phyloP scores from a whole-genome alignment of 805 yeast species.

The Metschnikowia arizonensis region DNA sequence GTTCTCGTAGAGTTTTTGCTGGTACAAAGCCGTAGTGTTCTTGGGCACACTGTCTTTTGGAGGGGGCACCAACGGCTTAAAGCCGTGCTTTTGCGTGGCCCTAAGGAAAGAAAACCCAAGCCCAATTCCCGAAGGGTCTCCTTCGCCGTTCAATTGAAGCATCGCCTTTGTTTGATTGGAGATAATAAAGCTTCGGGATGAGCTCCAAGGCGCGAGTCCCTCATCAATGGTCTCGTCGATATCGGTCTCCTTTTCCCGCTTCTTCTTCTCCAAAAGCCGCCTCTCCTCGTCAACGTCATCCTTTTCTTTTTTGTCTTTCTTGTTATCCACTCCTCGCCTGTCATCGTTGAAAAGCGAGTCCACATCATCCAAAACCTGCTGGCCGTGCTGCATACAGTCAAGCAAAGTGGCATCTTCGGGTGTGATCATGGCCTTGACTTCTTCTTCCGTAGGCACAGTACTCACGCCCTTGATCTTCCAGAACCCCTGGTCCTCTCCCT shows the following conservation, averaged over 20 bases:
- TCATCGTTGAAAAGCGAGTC: slow-evolving; percentile 48
- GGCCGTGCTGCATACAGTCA: slow-evolving; percentile 94
- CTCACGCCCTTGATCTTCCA: slow-evolving; percentile 76
- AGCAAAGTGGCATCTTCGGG: slow-evolving; percentile 88
- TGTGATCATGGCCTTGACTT: slow-evolving; percentile 72
- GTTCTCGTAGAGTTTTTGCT: slow-evolving; percentile 87
- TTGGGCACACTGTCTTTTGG: slow-evolving; percentile 37
- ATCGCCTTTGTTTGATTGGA: slow-evolving; percentile 97
- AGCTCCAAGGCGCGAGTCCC: slow-evolving; percentile 90
- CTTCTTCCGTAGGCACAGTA: slow-evolving; percentile 69
- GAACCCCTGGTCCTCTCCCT: slow-evolving; percentile 89
- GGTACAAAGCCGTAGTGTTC: slow-evolving; percentile 45
- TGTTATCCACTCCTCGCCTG: slow-evolving; percentile 24
- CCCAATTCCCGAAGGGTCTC: slow-evolving; percentile 91
- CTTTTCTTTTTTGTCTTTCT: slow-evolving; percentile 29
- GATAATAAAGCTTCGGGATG: slow-evolving; percentile 83
- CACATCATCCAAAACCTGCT: slow-evolving; percentile 78
- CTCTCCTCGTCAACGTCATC: slow-evolving; percentile 20
- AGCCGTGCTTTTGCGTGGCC: slow-evolving; percentile 95
- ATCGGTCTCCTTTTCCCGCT: slow-evolving; percentile 26
- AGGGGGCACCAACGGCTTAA: slow-evolving; percentile 40
- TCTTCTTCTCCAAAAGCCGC: slow-evolving; percentile 24
- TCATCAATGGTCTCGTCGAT: slow-evolving; percentile 66
- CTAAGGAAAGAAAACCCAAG: slow-evolving; percentile 83
- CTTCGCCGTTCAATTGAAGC: slow-evolving; percentile 91